phyloP scores from a whole-genome alignment of 2,329 filamentous ascomycete genomes.

The Cytospora chrysosperma region DNA sequence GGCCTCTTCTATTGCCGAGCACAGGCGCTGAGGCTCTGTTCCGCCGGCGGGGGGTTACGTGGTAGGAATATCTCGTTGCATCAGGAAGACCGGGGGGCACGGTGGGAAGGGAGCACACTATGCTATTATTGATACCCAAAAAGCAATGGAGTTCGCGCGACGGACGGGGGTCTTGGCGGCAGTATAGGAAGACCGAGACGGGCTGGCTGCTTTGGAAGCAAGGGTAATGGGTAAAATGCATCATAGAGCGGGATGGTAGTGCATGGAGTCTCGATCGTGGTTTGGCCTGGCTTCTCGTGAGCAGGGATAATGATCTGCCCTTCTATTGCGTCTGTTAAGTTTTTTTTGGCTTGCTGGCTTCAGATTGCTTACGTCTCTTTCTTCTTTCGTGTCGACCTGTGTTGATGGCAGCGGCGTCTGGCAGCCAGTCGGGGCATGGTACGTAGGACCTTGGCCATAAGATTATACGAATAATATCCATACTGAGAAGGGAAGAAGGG shows the following conservation, averaged over 20 bases:
- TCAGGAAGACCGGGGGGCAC: background rate
- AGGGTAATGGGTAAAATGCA: background rate
- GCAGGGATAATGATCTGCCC: background rate
- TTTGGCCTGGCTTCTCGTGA: background rate
- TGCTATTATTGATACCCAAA: constrained; percentile 7
- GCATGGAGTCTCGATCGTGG: background rate
- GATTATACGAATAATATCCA: background rate
- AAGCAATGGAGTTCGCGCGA: background rate
- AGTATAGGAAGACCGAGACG: background rate
- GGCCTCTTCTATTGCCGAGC: background rate
- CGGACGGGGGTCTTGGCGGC: background rate
- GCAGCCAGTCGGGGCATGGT: background rate
- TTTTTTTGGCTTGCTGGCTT: background rate
- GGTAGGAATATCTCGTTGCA: background rate
- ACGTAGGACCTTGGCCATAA: background rate
- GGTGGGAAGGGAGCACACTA: background rate
- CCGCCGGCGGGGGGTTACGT: background rate
- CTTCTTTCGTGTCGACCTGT: background rate
- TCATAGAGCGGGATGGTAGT: background rate
- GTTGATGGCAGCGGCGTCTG: background rate
- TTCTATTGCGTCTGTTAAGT: background rate
- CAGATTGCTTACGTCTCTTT: background rate
- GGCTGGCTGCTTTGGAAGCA: background rate
- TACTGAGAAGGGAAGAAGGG: background rate
- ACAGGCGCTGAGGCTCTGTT: background rate